Conservation (phyloP, 345 rosid species). For the Moringa oleifera region DNA sequence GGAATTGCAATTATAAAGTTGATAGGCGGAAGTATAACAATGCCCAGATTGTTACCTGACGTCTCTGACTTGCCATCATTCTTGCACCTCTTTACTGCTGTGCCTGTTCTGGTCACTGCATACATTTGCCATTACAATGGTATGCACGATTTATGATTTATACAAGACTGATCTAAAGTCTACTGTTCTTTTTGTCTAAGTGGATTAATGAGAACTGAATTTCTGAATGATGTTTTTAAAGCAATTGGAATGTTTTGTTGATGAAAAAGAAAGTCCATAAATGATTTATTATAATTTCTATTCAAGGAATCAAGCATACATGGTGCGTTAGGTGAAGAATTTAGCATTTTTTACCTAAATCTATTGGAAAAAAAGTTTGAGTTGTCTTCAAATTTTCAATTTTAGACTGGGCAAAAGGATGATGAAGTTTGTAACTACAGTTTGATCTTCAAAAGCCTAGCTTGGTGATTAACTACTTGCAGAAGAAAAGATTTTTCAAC, state of each 20-base stretch:
- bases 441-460: neutral
- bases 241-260: neutral
- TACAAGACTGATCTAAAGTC: neutral
- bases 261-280: neutral
- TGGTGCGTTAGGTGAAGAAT: too few species aligned
- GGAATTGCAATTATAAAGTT: conserved; percentile 71
- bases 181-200: neutral
- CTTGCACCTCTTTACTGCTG: conserved; percentile 76
- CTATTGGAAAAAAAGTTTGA: too few species aligned
- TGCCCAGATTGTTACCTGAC: conserved; percentile 85
- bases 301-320: neutral
- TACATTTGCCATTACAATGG: conserved; percentile 88
- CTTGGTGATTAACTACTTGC: neutral
- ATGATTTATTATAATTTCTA: neutral
- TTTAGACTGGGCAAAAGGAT: neutral
- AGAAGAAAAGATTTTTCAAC: neutral
- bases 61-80: conserved; percentile 60
- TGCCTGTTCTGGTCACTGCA: conserved; percentile 88
- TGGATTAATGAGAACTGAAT: neutral
- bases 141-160: conserved; percentile 22
- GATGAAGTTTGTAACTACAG: neutral
- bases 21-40: conserved; percentile 53
- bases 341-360: too few species aligned
- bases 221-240: neutral
- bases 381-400: neutral